Conservation (phyloP, 169 alveolate genomes). For the Plasmodium fragile region DNA sequence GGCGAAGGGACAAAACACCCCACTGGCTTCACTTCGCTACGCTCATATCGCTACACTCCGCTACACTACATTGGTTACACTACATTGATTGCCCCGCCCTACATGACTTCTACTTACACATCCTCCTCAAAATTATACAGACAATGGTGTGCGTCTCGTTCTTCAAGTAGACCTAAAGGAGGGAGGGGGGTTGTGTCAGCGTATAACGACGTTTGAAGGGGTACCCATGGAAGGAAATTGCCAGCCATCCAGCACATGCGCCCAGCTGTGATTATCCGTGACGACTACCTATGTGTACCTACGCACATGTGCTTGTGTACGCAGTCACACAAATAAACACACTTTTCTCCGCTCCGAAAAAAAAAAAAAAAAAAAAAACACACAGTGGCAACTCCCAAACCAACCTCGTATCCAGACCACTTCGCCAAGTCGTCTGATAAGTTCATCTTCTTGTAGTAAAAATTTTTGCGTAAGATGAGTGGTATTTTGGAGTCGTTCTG, state of each 20-base stretch:
- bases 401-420: slow-evolving; percentile 74
- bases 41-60: too few relatives aligned
- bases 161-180: slow-evolving; percentile 24
- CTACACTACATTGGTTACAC: background rate
- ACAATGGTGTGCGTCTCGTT: slow-evolving; percentile 63
- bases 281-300: background rate
- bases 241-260: background rate
- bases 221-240: background rate
- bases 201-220: background rate
- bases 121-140: slow-evolving; percentile 50
- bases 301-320: background rate
- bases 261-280: too few relatives aligned
- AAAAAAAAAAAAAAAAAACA: background rate
- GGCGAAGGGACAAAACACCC: background rate
- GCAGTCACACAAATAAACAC: background rate
- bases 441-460: slow-evolving; percentile 76
- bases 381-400: background rate
- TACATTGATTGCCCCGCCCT: background rate
- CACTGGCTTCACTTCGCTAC: background rate
- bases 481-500: slow-evolving; percentile 21
- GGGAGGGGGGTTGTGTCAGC: background rate
- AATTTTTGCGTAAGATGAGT: slow-evolving; percentile 16
- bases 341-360: background rate
- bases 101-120: slow-evolving; percentile 23
- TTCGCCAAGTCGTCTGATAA: slow-evolving; percentile 75